Evolutionary conservation across 768 basidiomycete genomes (phyloP).

Genomic region (Obba rivulosa): DNA sequence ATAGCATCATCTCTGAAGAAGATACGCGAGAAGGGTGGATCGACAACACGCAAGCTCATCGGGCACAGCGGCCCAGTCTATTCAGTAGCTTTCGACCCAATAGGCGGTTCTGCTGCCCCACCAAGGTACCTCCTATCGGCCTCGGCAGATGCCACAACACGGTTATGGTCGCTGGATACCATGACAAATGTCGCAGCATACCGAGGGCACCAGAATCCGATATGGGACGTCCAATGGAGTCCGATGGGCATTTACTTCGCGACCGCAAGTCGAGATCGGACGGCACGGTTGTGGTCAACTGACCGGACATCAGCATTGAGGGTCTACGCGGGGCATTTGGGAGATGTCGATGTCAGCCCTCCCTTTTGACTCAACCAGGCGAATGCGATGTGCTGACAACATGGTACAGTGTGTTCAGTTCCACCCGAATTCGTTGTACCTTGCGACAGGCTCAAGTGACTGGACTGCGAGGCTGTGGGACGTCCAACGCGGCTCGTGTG

Average conservation of each 20-base stretch:
- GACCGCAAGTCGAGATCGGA: slow-evolving; percentile 88
- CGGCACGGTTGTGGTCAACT: slow-evolving; percentile 94
- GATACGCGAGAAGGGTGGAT: slow-evolving; percentile 76
- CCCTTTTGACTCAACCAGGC: neutral
- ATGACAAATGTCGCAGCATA: slow-evolving; percentile 92
- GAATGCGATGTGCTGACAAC: neutral
- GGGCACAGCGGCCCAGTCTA: slow-evolving; percentile 98
- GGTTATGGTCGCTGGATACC: slow-evolving; percentile 95
- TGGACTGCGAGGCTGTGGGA: slow-evolving; percentile 97
- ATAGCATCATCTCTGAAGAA: slow-evolving; percentile 56
- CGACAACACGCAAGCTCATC: slow-evolving; percentile 88
- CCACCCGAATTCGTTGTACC: slow-evolving; percentile 95
- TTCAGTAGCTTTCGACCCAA: slow-evolving; percentile 88
- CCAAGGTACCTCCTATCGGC: slow-evolving; percentile 87
- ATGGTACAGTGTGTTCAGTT: slow-evolving; percentile 78
- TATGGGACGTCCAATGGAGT: slow-evolving; percentile 99
- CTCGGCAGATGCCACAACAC: slow-evolving; percentile 86
- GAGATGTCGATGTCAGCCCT: slow-evolving; percentile 88
- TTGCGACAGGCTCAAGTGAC: slow-evolving; percentile 95
- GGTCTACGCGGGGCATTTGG: slow-evolving; percentile 93
- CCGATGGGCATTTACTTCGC: slow-evolving; percentile 99
- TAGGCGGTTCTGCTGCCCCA: slow-evolving; percentile 77
- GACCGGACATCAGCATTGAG: slow-evolving; percentile 82
- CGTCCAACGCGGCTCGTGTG: slow-evolving; percentile 90
- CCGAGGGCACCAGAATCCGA: slow-evolving; percentile 92